phyloP scores from a whole-genome alignment of 2,329 filamentous ascomycete genomes.

The Furcasterigmium furcatum region DNA sequence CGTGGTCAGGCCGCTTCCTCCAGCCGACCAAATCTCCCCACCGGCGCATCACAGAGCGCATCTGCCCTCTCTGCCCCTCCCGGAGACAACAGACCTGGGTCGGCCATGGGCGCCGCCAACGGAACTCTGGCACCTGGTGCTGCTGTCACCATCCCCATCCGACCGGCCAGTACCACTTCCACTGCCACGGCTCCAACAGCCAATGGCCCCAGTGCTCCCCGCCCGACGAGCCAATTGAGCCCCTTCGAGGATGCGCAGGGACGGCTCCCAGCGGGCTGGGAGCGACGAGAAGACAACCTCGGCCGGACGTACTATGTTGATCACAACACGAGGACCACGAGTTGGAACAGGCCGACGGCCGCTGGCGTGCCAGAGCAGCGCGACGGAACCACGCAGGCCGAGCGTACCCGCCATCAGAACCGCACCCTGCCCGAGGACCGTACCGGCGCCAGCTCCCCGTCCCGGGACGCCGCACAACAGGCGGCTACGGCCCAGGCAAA shows the following conservation, averaged over 20 bases:
- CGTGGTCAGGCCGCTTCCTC: slow-evolving; percentile 44
- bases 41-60: slow-evolving; percentile 33
- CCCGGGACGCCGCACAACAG: slow-evolving; percentile 54
- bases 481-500: slow-evolving; percentile 39
- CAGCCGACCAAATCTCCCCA: slow-evolving; percentile 42
- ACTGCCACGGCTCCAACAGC: slow-evolving; percentile 16
- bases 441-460: slow-evolving; percentile 89
- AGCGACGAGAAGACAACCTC: slow-evolving; percentile 90
- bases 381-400: slow-evolving; percentile 88
- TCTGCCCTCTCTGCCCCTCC: slow-evolving; percentile 39
- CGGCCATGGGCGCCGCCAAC: slow-evolving; percentile 48
- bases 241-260: slow-evolving; percentile 97
- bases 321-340: slow-evolving; percentile 94
- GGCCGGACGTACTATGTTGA: slow-evolving; percentile 98
- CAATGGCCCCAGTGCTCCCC: slow-evolving; percentile 7
- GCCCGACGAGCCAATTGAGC: slow-evolving; percentile 54
- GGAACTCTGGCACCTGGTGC: slow-evolving; percentile 35
- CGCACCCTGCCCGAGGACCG: slow-evolving; percentile 93
- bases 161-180: slow-evolving; percentile 44
- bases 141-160: slow-evolving; percentile 37
- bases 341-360: slow-evolving; percentile 86
- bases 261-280: slow-evolving; percentile 89
- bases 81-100: slow-evolving; percentile 47
- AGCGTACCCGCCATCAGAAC: slow-evolving; percentile 91
- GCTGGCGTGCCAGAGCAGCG: slow-evolving; percentile 75